Percentiles rank a stretch among this genome's conserved stretches.
Conservation (phyloP, 306 rosid species). For the Dryas octopetala region DNA sequence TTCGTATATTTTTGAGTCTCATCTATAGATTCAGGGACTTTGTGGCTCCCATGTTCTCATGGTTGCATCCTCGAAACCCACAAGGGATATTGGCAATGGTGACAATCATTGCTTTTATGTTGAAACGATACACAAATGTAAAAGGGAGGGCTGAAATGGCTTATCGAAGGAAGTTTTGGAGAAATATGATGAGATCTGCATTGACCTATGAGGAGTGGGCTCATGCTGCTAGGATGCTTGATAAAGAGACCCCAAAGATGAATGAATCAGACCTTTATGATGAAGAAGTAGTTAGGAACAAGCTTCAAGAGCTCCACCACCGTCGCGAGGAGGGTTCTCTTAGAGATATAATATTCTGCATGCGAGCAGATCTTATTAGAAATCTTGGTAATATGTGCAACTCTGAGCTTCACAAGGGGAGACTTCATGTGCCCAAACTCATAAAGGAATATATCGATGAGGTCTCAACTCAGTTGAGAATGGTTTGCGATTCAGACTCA, state of each 20-base stretch:
- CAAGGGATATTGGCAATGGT: slow-evolving; percentile 92
- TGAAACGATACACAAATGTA: slow-evolving; percentile 82
- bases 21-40: slow-evolving; percentile 48
- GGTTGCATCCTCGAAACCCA: slow-evolving; percentile 89
- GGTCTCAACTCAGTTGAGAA: slow-evolving; percentile 79
- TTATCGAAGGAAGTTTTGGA: slow-evolving; percentile 91
- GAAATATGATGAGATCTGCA: slow-evolving; percentile 91
- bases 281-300: slow-evolving; percentile 77
- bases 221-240: slow-evolving; percentile 99
- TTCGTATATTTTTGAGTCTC: slow-evolving; percentile 40
- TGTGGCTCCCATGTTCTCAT: slow-evolving; percentile 51
- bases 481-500: slow-evolving; percentile 86
- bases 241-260: slow-evolving; percentile 80
- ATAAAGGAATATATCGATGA: slow-evolving; percentile 91
- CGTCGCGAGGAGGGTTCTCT: slow-evolving; percentile 79
- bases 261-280: slow-evolving; percentile 83
- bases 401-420: slow-evolving; percentile 85
- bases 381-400: slow-evolving; percentile 95
- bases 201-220: slow-evolving; percentile 98
- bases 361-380: slow-evolving; percentile 94
- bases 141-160: slow-evolving; percentile 85
- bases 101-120: slow-evolving; percentile 73
- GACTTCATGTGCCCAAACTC: slow-evolving; percentile 81
- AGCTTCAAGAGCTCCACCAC: slow-evolving; percentile 83
- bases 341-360: slow-evolving; percentile 81